These are phyloP conservation scores for Dalbergia cultrata DNA, from an alignment of 306 rosid species.

Conservation along the genomic window DNA sequence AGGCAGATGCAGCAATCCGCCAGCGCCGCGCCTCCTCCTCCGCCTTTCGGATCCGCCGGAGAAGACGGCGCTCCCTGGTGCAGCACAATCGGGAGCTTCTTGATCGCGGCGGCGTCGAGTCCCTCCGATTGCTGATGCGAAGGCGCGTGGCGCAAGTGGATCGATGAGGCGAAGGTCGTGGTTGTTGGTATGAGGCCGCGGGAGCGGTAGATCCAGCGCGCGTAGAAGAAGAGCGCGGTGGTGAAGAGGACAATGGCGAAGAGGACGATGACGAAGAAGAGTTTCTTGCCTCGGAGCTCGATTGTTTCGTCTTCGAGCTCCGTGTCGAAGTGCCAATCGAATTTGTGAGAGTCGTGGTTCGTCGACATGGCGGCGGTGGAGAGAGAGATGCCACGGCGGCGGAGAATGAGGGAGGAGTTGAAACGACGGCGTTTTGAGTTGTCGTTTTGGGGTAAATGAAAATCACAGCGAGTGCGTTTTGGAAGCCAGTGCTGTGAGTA, in stretches of 20 bases:
- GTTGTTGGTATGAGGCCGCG: background rate
- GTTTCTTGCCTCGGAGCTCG: constrained; percentile 62
- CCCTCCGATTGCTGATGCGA: constrained; percentile 47
- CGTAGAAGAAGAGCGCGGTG: constrained; percentile 64
- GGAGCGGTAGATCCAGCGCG: constrained; percentile 71
- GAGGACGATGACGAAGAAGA: constrained; percentile 66
- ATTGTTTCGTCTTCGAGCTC: constrained; percentile 60
- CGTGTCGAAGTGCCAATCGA: constrained; percentile 63
- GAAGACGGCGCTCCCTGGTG: constrained; percentile 42
- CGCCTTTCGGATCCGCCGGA: constrained; percentile 6
- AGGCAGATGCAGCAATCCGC: constrained; percentile 88
- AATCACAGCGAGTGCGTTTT: background rate
- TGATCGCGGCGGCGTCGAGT: constrained; percentile 59
- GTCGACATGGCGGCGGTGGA: constrained; percentile 40
- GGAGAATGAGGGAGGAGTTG: too few relatives aligned
- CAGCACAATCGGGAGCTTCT: constrained; percentile 61
- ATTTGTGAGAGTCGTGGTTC: constrained; percentile 41
- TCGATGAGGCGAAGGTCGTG: background rate
- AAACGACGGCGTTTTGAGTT: too few relatives aligned
- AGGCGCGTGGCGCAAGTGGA: constrained; percentile 29
- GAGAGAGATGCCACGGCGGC: too few relatives aligned
- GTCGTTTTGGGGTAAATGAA: background rate
- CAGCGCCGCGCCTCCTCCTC: background rate
- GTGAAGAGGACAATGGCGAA: constrained; percentile 60
- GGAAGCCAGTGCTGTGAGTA: background rate